These are phyloP conservation scores for Avena insularis DNA, from an alignment of 176 grass and related monocot genomes.

Conservation along the genomic window DNA sequence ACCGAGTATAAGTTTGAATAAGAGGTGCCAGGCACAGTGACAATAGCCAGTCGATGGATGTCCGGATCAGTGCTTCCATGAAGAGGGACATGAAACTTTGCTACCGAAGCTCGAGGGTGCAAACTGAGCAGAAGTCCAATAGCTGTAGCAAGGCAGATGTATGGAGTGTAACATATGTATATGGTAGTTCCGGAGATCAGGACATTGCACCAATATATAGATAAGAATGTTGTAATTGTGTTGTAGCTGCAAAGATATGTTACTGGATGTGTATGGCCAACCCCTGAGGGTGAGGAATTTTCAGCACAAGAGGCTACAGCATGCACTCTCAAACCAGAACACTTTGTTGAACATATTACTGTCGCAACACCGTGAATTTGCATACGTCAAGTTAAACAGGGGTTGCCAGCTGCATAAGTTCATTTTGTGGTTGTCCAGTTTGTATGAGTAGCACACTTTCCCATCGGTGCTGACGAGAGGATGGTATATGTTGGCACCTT, in stretches of 20 bases:
- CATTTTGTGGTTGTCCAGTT: not conserved
- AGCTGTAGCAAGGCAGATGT: not conserved
- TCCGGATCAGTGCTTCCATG: too few species aligned
- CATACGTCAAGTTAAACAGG: not conserved
- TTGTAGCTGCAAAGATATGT: not conserved
- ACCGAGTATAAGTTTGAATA: slow-evolving; percentile 56
- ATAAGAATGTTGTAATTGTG: not conserved
- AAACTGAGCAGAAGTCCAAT: not conserved
- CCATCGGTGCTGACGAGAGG: not conserved
- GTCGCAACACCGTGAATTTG: not conserved
- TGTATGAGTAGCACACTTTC: not conserved
- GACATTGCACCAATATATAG: not conserved
- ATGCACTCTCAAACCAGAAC: not conserved
- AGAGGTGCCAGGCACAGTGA: not conserved
- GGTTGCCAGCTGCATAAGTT: not conserved
- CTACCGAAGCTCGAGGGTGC: slow-evolving; percentile 50
- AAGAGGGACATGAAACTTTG: too few species aligned
- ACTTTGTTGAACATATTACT: not conserved
- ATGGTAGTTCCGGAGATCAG: not conserved
- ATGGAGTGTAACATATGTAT: not conserved
- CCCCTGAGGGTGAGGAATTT: not conserved
- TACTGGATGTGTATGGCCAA: too few species aligned
- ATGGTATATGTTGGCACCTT: not conserved
- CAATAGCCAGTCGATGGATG: not conserved
- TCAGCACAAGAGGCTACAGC: not conserved